Conservation (phyloP, 208 protist genomes). For the Acanthamoeba culbertsoni region DNA sequence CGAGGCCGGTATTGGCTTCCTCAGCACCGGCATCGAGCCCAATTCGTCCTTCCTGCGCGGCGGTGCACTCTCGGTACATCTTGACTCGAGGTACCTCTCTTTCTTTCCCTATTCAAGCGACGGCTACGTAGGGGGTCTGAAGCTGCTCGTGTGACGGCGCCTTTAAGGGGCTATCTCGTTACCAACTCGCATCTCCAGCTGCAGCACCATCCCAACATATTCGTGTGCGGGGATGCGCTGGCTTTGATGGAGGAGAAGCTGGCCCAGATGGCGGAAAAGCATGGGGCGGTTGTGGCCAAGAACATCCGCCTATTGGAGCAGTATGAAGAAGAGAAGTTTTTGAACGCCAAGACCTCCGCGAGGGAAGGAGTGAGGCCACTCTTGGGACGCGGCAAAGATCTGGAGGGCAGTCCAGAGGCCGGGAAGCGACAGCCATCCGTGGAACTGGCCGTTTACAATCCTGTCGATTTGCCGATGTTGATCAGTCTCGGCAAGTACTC, state of each 20-base stretch:
- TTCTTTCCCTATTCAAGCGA: neutral
- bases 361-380: neutral
- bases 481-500: conserved; percentile 67
- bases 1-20: conserved; percentile 53
- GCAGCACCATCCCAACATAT: neutral
- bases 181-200: neutral
- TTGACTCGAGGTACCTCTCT: neutral
- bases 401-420: neutral
- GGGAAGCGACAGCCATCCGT: neutral
- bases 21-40: conserved; percentile 67
- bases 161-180: conserved; percentile 46
- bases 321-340: neutral
- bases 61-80: neutral
- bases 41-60: conserved; percentile 59
- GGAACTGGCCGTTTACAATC: neutral
- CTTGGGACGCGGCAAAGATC: neutral
- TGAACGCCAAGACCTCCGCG: neutral
- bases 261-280: conserved; percentile 64
- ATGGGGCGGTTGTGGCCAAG: conserved; percentile 35
- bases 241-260: conserved; percentile 71
- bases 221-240: conserved; percentile 64
- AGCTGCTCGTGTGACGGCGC: neutral
- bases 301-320: conserved; percentile 63
- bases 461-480: neutral
- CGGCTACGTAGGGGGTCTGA: neutral